Base-by-base conservation (phyloP, 106 monocot species). In the Chionographis japonica region DNA sequence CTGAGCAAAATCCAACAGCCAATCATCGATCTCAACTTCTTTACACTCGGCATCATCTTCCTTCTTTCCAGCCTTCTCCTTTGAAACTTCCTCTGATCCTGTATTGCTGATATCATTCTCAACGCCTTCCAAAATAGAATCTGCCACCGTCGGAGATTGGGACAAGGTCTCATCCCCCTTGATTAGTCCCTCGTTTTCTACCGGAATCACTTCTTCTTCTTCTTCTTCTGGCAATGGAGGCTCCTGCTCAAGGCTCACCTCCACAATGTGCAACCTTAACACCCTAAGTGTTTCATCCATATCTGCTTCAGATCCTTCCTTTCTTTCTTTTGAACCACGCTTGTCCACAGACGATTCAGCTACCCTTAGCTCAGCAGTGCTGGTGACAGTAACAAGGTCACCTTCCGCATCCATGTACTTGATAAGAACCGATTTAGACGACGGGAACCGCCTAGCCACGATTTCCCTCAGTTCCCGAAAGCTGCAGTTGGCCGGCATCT, bases 11-110 rank as follows among this genome's bases (percentile, higher is more conserved):
- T 92, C 91, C 69, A 83, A 84, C 19, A 98, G 54, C 97, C 97
- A 98, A 52, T 98, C 97, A 72, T 98, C 97, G 61, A 90, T 87
- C 74, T 98, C 92, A 0, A 79, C 87, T 65, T 92, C 92, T 77
- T 92, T 92, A 68, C 89, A 92, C 60, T 91, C 91, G 2, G 91
- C 69, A 70, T 91, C 88, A 62, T 77, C 74, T 7, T 86, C 84
- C 37, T 83, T 74, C 52, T 92, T 89, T 65, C 58, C 65, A 41
- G 14, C 59, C 36, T 78, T 76, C 7, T 77, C 82, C 40, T 82
- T 80, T 15, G 38, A 16, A 16, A n/a, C 73, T 13, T 73, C 72
- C 58, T 68, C 81, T 4, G 68, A 58, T 5, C 68, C 64, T 5
- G 43, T 38, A 27, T 63, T 80, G 12, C 36, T 46, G 15, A 75